phyloP scores from a whole-genome alignment of 1,284 basidiomycete genomes.

The Sporisorium iseilematis-ciliati region DNA sequence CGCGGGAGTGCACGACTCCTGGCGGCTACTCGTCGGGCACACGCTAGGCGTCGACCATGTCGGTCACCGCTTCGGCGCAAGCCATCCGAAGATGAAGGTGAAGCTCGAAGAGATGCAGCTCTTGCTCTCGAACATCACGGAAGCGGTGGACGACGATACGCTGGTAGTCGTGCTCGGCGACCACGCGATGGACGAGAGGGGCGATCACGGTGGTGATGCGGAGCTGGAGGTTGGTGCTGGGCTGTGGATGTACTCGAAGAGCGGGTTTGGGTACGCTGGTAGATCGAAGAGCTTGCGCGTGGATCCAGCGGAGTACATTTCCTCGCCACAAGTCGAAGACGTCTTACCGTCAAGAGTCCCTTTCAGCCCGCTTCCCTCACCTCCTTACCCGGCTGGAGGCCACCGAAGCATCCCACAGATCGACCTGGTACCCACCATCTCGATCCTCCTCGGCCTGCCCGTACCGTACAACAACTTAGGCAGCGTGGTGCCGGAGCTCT shows the following conservation, averaged over 20 bases:
- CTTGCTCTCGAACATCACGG: conserved; percentile 49
- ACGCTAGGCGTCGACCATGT: conserved; percentile 98
- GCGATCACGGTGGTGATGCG: conserved; percentile 95
- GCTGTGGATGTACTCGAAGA: conserved; percentile 82
- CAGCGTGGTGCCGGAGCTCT: conserved; percentile 88
- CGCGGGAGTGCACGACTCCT: conserved; percentile 64
- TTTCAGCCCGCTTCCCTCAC: conserved; percentile 60
- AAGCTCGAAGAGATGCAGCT: conserved; percentile 79
- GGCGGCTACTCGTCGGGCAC: conserved; percentile 91
- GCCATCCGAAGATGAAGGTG: conserved; percentile 84
- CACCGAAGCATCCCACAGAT: conserved; percentile 88
- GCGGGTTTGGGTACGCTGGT: conserved; percentile 20
- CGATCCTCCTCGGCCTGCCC: conserved; percentile 90
- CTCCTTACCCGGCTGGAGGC: conserved; percentile 59
- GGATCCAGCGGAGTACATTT: conserved; percentile 31
- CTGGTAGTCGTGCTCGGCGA: conserved; percentile 92
- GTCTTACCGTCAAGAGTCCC: conserved; percentile 27
- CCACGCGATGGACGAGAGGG: conserved; percentile 95
- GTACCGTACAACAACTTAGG: conserved; percentile 97
- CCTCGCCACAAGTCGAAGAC: conserved; percentile 10
- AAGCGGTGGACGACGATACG: conserved; percentile 59
- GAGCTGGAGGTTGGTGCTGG: conserved; percentile 86
- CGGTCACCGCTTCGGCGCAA: conserved; percentile 91
- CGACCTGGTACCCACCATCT: conserved; percentile 89
- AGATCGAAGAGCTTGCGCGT: not conserved